Conservation (phyloP, 352 stramenopile species). For the Phytophthora gonapodyides region DNA sequence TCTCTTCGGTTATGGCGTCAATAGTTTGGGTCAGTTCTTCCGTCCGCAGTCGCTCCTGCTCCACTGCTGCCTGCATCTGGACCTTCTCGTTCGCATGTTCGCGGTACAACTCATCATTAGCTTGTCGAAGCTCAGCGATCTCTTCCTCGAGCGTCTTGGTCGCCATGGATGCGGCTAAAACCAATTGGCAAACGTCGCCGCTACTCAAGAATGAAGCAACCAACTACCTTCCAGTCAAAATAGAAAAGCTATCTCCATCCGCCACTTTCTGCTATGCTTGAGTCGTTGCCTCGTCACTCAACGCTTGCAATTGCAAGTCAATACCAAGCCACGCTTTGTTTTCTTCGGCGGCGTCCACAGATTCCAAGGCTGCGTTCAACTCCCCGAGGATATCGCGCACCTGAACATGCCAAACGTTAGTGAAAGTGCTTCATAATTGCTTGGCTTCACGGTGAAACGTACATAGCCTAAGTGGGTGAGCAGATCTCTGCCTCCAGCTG, state of each 20-base stretch:
- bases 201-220: neutral
- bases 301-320: constrained; percentile 29
- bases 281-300: constrained; percentile 8
- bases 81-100: constrained; percentile 78
- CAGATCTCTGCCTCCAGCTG: constrained; percentile 14
- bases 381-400: constrained; percentile 39
- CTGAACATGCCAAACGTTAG: constrained; percentile 17
- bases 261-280: neutral
- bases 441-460: constrained; percentile 10
- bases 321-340: constrained; percentile 29
- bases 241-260: constrained; percentile 30
- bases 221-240: constrained; percentile 21
- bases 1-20: constrained; percentile 56
- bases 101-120: constrained; percentile 64
- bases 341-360: constrained; percentile 15
- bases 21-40: constrained; percentile 49
- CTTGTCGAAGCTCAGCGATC: constrained; percentile 51
- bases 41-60: constrained; percentile 60
- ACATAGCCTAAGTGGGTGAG: constrained; percentile 34
- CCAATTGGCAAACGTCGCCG: neutral
- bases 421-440: neutral
- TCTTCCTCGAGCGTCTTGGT: constrained; percentile 55
- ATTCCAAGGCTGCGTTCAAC: constrained; percentile 30
- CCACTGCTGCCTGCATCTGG: constrained; percentile 74
- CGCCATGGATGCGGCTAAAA: constrained; percentile 13